phyloP scores from a whole-genome alignment of 2,329 filamentous ascomycete species.

The Pseudogymnoascus pannorum region DNA sequence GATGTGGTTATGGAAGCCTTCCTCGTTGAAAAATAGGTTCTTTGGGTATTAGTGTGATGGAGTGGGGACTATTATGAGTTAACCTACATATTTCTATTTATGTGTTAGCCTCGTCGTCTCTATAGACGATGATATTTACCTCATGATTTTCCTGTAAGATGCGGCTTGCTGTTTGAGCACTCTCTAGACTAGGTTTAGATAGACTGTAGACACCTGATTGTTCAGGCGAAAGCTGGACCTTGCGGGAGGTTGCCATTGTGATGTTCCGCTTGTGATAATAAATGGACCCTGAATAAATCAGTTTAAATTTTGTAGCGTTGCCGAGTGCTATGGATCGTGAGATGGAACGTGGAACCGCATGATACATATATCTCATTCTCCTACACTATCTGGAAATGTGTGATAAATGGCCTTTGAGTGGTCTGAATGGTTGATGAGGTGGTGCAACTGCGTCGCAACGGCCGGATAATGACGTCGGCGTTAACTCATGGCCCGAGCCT shows the following conservation, averaged over 20 bases:
- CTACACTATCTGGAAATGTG: not conserved
- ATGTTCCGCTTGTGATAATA: not conserved
- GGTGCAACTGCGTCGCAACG: not conserved
- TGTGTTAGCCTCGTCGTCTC: constrained; percentile 8
- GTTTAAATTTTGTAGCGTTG: not conserved
- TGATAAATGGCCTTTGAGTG: not conserved
- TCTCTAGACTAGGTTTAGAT: constrained; percentile 45
- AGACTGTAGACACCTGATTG: constrained; percentile 44
- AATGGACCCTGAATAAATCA: not conserved
- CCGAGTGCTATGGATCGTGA: not conserved
- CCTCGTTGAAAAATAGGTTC: constrained; percentile 73
- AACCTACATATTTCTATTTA: constrained; percentile 2
- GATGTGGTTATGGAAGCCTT: constrained; percentile 79
- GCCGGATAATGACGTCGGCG: constrained; percentile 2
- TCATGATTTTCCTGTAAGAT: constrained; percentile 71
- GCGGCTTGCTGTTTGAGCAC: constrained; percentile 55
- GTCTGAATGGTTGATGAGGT: not conserved
- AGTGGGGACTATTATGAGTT: constrained; percentile 22
- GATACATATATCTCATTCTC: not conserved
- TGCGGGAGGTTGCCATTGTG: constrained; percentile 28
- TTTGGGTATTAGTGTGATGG: constrained; percentile 52
- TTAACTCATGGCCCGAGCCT: not conserved
- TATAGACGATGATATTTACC: constrained; percentile 26
- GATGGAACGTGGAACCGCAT: not conserved
- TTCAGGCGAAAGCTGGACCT: constrained; percentile 40